phyloP scores from a whole-genome alignment of 208 protist genomes.

The Leishmania amazonensis region DNA sequence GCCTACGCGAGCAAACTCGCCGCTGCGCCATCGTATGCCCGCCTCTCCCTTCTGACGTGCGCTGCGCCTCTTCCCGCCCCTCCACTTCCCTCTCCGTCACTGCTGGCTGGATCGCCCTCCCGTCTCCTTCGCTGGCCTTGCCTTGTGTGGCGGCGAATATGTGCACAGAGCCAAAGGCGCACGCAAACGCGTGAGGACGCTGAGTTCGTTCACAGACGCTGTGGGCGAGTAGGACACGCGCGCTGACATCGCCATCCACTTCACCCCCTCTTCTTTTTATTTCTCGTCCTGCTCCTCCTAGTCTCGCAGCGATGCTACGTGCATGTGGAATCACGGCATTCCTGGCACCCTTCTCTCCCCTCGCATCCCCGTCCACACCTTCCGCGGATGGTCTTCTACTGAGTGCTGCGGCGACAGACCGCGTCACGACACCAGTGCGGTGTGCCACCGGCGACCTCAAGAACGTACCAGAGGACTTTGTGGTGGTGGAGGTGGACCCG shows the following conservation, averaged over 20 bases:
- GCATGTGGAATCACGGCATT: slow-evolving; percentile 68
- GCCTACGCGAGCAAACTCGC: not conserved
- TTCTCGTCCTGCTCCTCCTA: not conserved
- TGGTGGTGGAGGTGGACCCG: slow-evolving; percentile 78
- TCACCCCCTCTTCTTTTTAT: not conserved
- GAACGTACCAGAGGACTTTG: slow-evolving; percentile 61
- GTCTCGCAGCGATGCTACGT: slow-evolving; percentile 40
- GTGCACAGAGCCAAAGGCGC: not conserved
- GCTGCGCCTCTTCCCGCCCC: not conserved
- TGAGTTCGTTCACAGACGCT: not conserved
- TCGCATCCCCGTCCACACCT: not conserved
- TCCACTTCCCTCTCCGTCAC: not conserved
- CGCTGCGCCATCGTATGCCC: not conserved
- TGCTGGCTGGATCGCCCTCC: not conserved
- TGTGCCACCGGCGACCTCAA: slow-evolving; percentile 53
- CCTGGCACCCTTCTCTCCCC: slow-evolving; percentile 3
- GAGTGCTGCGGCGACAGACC: not conserved
- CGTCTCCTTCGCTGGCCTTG: not conserved
- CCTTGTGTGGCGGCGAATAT: not conserved
- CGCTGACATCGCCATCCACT: not conserved
- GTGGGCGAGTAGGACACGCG: not conserved
- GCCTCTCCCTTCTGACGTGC: not conserved
- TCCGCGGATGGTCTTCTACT: no score
- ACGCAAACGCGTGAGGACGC: no score
- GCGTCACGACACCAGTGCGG: not conserved